These are phyloP conservation scores for Eucalyptus cloeziana DNA, from an alignment of 345 rosid species.

Conservation along the genomic window DNA sequence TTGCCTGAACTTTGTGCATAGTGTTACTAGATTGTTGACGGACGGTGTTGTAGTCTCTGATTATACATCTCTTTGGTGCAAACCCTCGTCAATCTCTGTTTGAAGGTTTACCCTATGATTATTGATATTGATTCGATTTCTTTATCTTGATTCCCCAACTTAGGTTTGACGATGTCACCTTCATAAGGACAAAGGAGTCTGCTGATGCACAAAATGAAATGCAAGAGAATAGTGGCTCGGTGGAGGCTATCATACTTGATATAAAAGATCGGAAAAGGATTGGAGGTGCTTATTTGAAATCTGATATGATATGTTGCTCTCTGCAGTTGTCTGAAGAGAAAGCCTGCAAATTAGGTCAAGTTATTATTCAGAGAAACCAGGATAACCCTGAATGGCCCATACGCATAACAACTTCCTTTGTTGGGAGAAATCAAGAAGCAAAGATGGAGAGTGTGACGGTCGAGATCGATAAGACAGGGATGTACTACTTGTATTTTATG, in stretches of 20 bases:
- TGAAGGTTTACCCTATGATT: not conserved
- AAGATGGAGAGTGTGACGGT: slow-evolving; percentile 33
- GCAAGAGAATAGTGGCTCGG: slow-evolving; percentile 69
- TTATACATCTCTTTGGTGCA: not conserved
- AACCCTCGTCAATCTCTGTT: not conserved
- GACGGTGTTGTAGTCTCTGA: not conserved
- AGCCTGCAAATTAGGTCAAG: slow-evolving; percentile 64
- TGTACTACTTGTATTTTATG: slow-evolving; percentile 90
- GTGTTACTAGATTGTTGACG: not conserved
- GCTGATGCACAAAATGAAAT: slow-evolving; percentile 44
- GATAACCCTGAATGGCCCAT: slow-evolving; percentile 57
- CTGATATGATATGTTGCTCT: slow-evolving; percentile 46
- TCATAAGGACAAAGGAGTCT: slow-evolving; percentile 64
- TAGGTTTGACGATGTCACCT: slow-evolving; percentile 69
- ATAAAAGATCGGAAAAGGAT: slow-evolving; percentile 77
- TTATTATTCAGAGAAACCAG: slow-evolving; percentile 48
- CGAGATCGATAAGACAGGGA: slow-evolving; percentile 59
- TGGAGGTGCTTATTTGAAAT: slow-evolving; percentile 40
- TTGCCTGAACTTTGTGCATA: not conserved
- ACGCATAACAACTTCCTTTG: slow-evolving; percentile 51
- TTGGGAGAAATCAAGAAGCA: slow-evolving; percentile 32
- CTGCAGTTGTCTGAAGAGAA: slow-evolving; percentile 31
- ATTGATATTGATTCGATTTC: not conserved
- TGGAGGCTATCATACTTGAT: slow-evolving; percentile 75
- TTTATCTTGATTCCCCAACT: not conserved